These are phyloP conservation scores for Agrocybe pediades DNA, from an alignment of 768 basidiomycete genomes.

Conservation along the genomic window DNA sequence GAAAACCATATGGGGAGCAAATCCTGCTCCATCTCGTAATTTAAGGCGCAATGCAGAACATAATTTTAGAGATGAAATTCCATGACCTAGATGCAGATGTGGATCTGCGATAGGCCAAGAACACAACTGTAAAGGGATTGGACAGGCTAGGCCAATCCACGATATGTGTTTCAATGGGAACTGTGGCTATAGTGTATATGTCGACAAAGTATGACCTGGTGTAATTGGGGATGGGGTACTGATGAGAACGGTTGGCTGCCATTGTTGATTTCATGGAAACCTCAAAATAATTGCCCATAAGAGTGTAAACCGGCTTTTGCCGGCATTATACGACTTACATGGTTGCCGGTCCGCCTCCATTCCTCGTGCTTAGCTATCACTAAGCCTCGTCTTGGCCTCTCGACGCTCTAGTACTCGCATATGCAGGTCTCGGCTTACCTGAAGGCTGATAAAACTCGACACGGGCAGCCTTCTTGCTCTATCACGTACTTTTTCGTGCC, in stretches of 20 bases:
- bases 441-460: too few relatives aligned
- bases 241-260: slow-evolving; percentile 12
- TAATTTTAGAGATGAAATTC: slow-evolving; percentile 18
- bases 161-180: slow-evolving; percentile 20
- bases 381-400: too few relatives aligned
- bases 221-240: slow-evolving; percentile 3
- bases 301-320: neutral
- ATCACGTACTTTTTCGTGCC: too few relatives aligned
- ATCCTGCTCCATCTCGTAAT: slow-evolving; percentile 12
- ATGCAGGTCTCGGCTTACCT: too few relatives aligned
- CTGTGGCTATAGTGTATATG: slow-evolving; percentile 7
- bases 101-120: slow-evolving; percentile 25
- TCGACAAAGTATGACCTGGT: neutral
- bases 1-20: slow-evolving; percentile 23
- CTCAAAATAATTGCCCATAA: neutral
- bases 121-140: slow-evolving; percentile 5
- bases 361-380: too few relatives aligned
- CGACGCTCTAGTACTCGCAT: too few relatives aligned
- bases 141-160: slow-evolving; percentile 16
- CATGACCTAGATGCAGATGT: slow-evolving; percentile 30
- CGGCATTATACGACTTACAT: neutral
- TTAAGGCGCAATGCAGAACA: slow-evolving; percentile 12
- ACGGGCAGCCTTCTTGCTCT: too few relatives aligned
- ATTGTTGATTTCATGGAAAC: slow-evolving; percentile 6
- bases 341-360: neutral